Conservation (phyloP, 345 rosid species). For the Eucalyptus albens region DNA sequence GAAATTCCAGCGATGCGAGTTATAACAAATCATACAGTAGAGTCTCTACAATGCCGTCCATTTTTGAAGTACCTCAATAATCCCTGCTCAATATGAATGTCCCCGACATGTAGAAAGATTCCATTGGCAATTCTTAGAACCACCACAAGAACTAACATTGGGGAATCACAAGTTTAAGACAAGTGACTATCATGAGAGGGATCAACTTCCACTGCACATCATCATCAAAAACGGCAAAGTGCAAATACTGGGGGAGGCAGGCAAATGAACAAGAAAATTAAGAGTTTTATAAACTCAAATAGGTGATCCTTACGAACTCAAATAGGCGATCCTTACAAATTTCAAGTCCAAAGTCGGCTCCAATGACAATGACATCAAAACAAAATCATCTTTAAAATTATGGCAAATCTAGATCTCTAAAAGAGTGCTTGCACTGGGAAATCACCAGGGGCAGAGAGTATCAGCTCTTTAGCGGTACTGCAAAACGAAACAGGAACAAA, state of each 20-base stretch:
- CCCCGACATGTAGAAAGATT: background rate
- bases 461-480: conserved; percentile 7
- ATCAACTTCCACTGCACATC: background rate
- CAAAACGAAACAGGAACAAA: background rate
- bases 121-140: background rate
- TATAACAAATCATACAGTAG: background rate
- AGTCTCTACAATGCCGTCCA: background rate
- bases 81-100: background rate
- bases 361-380: background rate
- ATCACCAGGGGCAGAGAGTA: too few relatives aligned
- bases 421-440: background rate
- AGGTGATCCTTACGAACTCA: background rate
- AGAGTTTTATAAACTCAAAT: background rate
- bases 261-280: background rate
- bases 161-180: background rate
- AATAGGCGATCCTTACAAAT: background rate
- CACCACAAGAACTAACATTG: background rate
- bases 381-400: background rate
- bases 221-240: background rate
- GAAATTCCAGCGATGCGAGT: background rate
- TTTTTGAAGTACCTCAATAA: background rate
- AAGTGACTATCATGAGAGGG: background rate
- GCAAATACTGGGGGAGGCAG: background rate
- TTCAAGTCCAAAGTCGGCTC: background rate
- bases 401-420: background rate